Evolutionary conservation across 108 stramenopile genomes (phyloP).

Genomic region (Discostella pseudostelligera): DNA sequence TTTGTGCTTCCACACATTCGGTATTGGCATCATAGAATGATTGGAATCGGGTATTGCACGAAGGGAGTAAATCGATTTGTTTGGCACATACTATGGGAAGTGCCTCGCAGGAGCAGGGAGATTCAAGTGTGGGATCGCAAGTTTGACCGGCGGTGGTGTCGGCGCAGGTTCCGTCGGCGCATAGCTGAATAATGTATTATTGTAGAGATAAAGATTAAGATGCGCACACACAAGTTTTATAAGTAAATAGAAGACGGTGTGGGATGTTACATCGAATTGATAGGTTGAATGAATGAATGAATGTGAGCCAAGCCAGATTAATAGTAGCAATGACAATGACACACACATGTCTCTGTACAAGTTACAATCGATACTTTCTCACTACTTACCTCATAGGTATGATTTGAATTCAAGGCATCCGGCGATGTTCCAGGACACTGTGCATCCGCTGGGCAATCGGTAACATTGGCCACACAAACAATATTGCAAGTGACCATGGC

Average conservation of each 20-base stretch:
- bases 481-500: constrained; percentile 50
- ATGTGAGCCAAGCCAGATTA: no score
- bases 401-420: neutral
- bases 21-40: constrained; percentile 21
- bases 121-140: constrained; percentile 40
- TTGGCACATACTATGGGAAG: constrained; percentile 29
- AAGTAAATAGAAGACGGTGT: no score
- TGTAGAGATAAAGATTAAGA: no score
- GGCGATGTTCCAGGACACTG: constrained; percentile 15
- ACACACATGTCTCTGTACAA: no score
- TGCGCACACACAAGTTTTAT: no score
- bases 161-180: constrained; percentile 48
- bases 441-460: constrained; percentile 45
- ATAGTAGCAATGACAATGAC: no score
- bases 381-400: constrained; percentile 5
- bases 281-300: neutral
- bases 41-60: constrained; percentile 19
- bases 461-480: constrained; percentile 45
- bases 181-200: constrained; percentile 20
- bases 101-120: constrained; percentile 20
- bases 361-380: no score
- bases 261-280: no score
- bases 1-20: constrained; percentile 24
- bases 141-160: constrained; percentile 8
- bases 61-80: constrained; percentile 19